Conservation (phyloP, 2,329 filamentous ascomycete genomes). For the Fusarium hainanense region DNA sequence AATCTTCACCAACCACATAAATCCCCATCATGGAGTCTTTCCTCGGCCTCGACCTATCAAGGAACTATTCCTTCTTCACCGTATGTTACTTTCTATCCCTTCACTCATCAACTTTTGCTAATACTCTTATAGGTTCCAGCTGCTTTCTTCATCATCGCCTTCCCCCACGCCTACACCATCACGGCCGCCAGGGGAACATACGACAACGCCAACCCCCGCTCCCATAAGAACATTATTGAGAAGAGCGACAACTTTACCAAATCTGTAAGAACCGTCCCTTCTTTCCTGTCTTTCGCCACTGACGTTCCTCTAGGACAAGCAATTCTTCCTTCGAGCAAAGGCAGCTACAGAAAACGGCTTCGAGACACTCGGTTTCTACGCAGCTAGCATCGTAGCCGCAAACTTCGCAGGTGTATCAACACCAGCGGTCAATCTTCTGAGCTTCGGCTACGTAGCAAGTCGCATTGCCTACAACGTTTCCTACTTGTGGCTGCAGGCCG, state of each 20-base stretch:
- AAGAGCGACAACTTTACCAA: constrained; percentile 50
- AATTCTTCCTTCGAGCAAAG: constrained; percentile 64
- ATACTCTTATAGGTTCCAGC: constrained; percentile 52
- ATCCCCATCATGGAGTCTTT: constrained; percentile 46
- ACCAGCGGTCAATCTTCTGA: constrained; percentile 54
- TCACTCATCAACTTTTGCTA: background rate
- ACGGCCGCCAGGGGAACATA: constrained; percentile 46
- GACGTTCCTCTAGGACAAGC: constrained; percentile 58
- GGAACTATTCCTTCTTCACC: constrained; percentile 51
- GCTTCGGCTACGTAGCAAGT: constrained; percentile 54
- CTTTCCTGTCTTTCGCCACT: background rate
- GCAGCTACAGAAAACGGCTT: constrained; percentile 59
- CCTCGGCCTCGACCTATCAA: constrained; percentile 51
- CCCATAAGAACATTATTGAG: constrained; percentile 46
- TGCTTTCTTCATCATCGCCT: constrained; percentile 51
- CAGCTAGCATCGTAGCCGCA: constrained; percentile 58
- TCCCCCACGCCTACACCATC: constrained; percentile 52
- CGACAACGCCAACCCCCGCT: constrained; percentile 55
- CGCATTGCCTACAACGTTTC: constrained; percentile 55
- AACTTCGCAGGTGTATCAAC: constrained; percentile 56
- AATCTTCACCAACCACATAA: background rate
- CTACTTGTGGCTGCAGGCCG: constrained; percentile 58
- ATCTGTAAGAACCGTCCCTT: constrained; percentile 30
- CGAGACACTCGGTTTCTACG: constrained; percentile 58
- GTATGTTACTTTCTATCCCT: constrained; percentile 21